Evolutionary conservation across 495 filamentous ascomycete genomes (phyloP).

Genomic region (Cercophora sp.): DNA sequence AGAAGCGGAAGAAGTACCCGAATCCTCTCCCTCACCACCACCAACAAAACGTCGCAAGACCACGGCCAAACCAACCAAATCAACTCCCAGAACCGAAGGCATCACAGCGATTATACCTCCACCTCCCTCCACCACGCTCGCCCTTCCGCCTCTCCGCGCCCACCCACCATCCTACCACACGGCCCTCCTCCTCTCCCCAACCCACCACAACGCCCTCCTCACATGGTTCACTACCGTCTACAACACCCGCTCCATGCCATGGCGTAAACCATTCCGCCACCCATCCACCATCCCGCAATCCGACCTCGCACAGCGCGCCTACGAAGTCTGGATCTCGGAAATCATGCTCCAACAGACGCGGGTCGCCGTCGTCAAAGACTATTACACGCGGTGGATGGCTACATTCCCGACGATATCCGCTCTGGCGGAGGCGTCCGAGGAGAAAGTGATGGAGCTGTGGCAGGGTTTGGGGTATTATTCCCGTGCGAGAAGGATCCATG

Average conservation of each 20-base stretch:
- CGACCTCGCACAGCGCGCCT: constrained; percentile 37
- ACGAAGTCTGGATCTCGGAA: constrained; percentile 50
- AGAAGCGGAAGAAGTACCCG: no score
- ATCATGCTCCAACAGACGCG: constrained; percentile 51
- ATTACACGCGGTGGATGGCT: constrained; percentile 46
- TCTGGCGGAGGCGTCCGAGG: constrained; percentile 32
- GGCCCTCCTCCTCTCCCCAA: constrained; percentile 35
- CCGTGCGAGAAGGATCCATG: constrained; percentile 37
- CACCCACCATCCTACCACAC: constrained; percentile 35
- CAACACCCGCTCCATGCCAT: constrained; percentile 41
- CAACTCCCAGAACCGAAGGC: not conserved
- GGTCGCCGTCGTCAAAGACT: constrained; percentile 39
- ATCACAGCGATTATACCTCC: not conserved
- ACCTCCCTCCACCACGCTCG: not conserved
- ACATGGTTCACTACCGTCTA: constrained; percentile 37
- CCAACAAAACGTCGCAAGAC: not conserved
- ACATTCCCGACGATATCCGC: constrained; percentile 37
- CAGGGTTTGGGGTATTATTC: constrained; percentile 45
- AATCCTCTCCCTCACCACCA: constrained; percentile 1
- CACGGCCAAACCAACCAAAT: not conserved
- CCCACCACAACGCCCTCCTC: constrained; percentile 28
- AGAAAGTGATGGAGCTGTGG: constrained; percentile 39
- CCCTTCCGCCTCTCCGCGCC: constrained; percentile 2
- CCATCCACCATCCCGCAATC: constrained; percentile 8
- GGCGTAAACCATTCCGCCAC: constrained; percentile 42